Percentiles rank a stretch among this genome's conserved stretches.
These are phyloP conservation scores for Bimuria novae-zelandiae DNA, from an alignment of 2,329 filamentous ascomycete species.

Conservation along the genomic window DNA sequence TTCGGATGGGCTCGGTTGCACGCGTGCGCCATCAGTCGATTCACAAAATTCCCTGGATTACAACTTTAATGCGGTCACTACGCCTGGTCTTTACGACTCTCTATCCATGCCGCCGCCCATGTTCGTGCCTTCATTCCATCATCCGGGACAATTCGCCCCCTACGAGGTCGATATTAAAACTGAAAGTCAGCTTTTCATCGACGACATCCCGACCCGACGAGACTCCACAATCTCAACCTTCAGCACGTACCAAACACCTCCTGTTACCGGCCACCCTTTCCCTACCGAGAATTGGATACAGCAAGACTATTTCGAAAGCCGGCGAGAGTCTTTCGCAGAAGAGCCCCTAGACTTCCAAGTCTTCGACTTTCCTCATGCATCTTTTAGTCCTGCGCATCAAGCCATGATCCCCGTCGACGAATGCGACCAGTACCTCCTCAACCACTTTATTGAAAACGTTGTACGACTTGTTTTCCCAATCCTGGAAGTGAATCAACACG, in stretches of 20 bases:
- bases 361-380: conserved; percentile 77
- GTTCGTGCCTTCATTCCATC: conserved; percentile 50
- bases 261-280: conserved; percentile 69
- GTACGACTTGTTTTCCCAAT: conserved; percentile 90
- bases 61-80: conserved; percentile 67
- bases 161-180: conserved; percentile 97
- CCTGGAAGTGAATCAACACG: conserved; percentile 85
- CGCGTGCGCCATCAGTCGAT: conserved; percentile 76
- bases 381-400: conserved; percentile 65
- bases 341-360: conserved; percentile 71
- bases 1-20: conserved; percentile 71
- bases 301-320: conserved; percentile 70
- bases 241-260: conserved; percentile 84
- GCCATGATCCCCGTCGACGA: conserved; percentile 83
- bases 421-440: conserved; percentile 80
- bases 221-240: conserved; percentile 92
- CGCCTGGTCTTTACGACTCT: conserved; percentile 62
- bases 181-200: conserved; percentile 90
- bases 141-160: conserved; percentile 69
- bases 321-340: conserved; percentile 67
- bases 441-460: conserved; percentile 89
- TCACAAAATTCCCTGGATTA: conserved; percentile 71
- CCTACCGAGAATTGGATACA: conserved; percentile 73
- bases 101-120: conserved; percentile 61
- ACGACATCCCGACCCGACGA: conserved; percentile 81